Conservation (phyloP, 768 basidiomycete genomes). For the Naganishia vaughanmartiniae region DNA sequence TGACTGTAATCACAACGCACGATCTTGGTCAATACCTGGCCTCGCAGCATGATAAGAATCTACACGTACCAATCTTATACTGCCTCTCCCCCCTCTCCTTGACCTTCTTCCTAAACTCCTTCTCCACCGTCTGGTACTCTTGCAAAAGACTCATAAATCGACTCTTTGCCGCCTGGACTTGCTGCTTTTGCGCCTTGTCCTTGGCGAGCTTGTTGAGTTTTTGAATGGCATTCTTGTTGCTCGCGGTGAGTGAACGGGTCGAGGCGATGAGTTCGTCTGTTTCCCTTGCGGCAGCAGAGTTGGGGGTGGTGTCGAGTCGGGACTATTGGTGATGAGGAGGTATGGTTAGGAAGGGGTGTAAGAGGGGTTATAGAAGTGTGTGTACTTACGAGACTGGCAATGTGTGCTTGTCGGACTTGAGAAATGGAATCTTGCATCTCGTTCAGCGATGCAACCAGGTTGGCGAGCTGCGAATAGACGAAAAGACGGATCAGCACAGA, state of each 20-base stretch:
- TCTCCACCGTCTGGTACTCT: slow-evolving; percentile 56
- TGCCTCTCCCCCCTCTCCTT: slow-evolving; percentile 56
- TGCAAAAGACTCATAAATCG: slow-evolving; percentile 54
- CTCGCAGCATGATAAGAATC: background rate
- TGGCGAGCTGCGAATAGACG: slow-evolving; percentile 35
- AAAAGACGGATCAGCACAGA: background rate
- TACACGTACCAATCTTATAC: slow-evolving; percentile 53
- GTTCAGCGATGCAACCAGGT: slow-evolving; percentile 34
- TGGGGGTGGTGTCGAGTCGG: slow-evolving; percentile 66
- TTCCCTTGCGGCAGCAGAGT: slow-evolving; percentile 53
- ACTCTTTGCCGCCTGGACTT: slow-evolving; percentile 54
- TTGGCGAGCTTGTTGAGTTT: slow-evolving; percentile 53
- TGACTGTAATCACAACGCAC: slow-evolving; percentile 50
- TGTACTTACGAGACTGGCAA: slow-evolving; percentile 44
- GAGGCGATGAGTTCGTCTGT: slow-evolving; percentile 46
- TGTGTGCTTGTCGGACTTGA: slow-evolving; percentile 47
- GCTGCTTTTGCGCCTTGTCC: slow-evolving; percentile 50
- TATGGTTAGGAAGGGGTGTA: background rate
- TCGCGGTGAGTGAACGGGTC: slow-evolving; percentile 50
- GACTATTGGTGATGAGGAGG: slow-evolving; percentile 28
- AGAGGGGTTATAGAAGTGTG: background rate
- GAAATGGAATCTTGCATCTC: slow-evolving; percentile 50
- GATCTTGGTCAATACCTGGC: background rate
- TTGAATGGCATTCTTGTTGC: slow-evolving; percentile 53
- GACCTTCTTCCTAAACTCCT: slow-evolving; percentile 56